Base-by-base conservation (phyloP, 73 alveolate species). In the Tetrahymena borealis region DNA sequence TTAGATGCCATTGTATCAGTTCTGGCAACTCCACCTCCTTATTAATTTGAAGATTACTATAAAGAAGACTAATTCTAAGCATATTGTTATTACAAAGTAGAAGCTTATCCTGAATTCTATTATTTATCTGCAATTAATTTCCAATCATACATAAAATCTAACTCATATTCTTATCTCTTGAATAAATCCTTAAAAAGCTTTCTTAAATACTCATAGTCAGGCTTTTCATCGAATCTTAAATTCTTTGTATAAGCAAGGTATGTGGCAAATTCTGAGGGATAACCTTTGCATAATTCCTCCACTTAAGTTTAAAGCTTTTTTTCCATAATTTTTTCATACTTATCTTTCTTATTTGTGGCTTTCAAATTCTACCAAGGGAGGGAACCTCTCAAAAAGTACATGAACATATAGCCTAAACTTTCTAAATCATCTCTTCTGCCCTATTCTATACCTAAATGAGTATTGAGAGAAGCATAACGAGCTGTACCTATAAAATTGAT, bases 371-470 rank as follows among this genome's bases (percentile, higher is more conserved):
- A 97, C 99, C 99, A 98, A 11, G 99, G 99, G 24, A 98, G 97
- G 41, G 91, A 94, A 11, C 99, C 99, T 95, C 96, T 95, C 20
- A 97, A 91, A 91, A 98, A 95, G 90, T 98, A 98, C 93, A 97
- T 85, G 93, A 98, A 91, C 5, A 98, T 98, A 91, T 98, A 98
- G 16, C 98, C 99, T 16, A 98, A 94, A 11, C 99, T 96, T 94
- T 98, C 99, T 79, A 98, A 97, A 95, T 98, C 99, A 94, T 98
- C 99, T 92, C 99, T 94, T 94, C 99, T 90, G 93, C 99, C 97
- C 94, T 96, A 77, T 78, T 79, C 96, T 2, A 96, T 91, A 1
- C 99, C 99, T 93, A 97, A 94, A 78, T 97, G 98, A 0, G 99
- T 97, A 39, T 97, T 97, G 16, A 97, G 96, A 2, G 99, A 97